Conservation (phyloP, 768 basidiomycete genomes). For the Macrolepiota dolichaula region DNA sequence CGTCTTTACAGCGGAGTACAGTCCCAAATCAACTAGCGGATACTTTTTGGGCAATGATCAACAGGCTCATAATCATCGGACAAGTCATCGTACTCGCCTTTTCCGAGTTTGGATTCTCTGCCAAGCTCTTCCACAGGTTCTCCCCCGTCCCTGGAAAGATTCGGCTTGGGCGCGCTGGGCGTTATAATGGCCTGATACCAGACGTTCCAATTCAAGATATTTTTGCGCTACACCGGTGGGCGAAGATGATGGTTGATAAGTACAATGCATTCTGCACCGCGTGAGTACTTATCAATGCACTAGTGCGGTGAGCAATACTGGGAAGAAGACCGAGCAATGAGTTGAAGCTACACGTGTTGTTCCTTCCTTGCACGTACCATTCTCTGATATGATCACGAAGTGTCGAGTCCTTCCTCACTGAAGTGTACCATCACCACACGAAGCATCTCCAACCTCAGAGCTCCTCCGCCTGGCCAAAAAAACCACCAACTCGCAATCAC, state of each 20-base stretch:
- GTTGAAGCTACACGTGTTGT: constrained; percentile 73
- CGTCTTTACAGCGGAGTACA: constrained; percentile 56
- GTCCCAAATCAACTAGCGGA: constrained; percentile 92
- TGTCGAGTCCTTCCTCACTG: constrained; percentile 89
- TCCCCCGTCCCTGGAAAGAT: constrained; percentile 85
- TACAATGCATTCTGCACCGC: constrained; percentile 73
- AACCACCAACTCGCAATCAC: constrained; percentile 71
- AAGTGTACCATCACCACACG: constrained; percentile 86
- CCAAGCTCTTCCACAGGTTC: constrained; percentile 74
- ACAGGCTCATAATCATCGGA: constrained; percentile 83
- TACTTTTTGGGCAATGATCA: constrained; percentile 88
- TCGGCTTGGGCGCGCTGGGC: constrained; percentile 85
- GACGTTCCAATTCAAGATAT: constrained; percentile 89
- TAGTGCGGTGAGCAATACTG: constrained; percentile 38
- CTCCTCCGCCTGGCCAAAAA: constrained; percentile 85
- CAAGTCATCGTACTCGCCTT: constrained; percentile 78
- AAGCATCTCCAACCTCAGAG: constrained; percentile 83
- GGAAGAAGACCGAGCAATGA: constrained; percentile 90
- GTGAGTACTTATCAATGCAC: constrained; percentile 40
- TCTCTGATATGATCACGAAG: constrained; percentile 31
- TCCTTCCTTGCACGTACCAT: background rate
- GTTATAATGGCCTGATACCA: constrained; percentile 85
- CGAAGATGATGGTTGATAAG: constrained; percentile 76
- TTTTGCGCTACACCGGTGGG: constrained; percentile 79
- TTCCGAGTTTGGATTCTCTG: constrained; percentile 82